Evolutionary conservation across 2,329 filamentous ascomycete species (phyloP).

Genomic region (Neonectria neomacrospora): DNA sequence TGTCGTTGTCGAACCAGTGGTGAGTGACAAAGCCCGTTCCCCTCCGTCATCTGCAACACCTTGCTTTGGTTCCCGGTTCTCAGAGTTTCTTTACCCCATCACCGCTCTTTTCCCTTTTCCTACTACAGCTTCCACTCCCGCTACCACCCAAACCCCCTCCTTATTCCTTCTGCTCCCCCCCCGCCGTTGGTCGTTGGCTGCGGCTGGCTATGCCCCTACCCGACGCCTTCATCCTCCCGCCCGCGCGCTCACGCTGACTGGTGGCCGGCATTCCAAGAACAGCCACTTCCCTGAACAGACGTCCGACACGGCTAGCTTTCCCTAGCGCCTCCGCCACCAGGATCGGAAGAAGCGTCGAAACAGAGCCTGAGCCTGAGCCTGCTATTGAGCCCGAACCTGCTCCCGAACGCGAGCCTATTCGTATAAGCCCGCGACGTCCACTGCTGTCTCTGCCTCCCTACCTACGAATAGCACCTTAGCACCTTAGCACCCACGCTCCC

Average conservation of each 20-base stretch:
- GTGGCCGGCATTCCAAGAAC: conserved; percentile 45
- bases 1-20: conserved; percentile 36
- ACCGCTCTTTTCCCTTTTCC: conserved; percentile 9
- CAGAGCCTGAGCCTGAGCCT: conserved; percentile 15
- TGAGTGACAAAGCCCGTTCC: conserved; percentile 31
- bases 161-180: conserved; percentile 7
- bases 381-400: conserved; percentile 7
- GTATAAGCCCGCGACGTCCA: not conserved
- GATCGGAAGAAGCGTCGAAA: conserved; percentile 5
- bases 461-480: not conserved
- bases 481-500: not conserved
- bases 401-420: conserved; percentile 10
- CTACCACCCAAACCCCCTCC: conserved; percentile 1
- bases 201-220: conserved; percentile 35
- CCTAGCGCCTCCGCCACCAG: conserved; percentile 23
- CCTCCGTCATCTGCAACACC: not conserved
- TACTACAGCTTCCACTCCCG: conserved; percentile 16
- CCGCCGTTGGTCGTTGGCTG: conserved; percentile 21
- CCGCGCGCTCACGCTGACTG: conserved; percentile 40
- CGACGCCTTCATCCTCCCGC: conserved; percentile 34
- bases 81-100: conserved; percentile 8
- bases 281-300: conserved; percentile 39
- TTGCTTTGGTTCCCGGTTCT: conserved; percentile 6
- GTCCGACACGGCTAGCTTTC: conserved; percentile 39
- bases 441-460: conserved; percentile 11